Evolutionary conservation across 2,329 filamentous ascomycete genomes (phyloP).

Genomic region (Cladosporium velox): DNA sequence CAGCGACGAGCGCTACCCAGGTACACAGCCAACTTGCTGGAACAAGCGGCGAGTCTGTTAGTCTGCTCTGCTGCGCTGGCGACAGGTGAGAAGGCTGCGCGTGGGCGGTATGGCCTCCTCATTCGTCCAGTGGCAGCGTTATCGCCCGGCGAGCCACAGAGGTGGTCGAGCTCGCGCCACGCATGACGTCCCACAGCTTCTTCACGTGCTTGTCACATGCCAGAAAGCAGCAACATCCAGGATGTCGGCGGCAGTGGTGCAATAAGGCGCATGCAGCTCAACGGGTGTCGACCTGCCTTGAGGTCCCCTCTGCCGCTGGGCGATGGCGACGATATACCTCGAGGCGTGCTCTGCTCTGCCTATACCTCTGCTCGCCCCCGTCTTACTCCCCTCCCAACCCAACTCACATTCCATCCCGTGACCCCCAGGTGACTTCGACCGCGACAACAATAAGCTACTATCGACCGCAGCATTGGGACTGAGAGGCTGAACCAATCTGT

Average conservation of each 20-base stretch:
- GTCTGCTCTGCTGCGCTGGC: background rate
- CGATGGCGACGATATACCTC: constrained; percentile 7
- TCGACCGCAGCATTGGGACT: background rate
- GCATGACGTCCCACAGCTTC: background rate
- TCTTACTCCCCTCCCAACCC: background rate
- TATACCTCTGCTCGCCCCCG: background rate
- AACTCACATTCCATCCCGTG: constrained; percentile 3
- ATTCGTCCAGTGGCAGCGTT: background rate
- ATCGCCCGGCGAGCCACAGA: background rate
- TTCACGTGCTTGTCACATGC: constrained; percentile 7
- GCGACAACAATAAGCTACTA: background rate
- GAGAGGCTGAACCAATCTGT: background rate
- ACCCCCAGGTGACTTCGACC: background rate
- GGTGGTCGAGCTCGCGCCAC: background rate
- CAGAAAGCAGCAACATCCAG: constrained; percentile 6
- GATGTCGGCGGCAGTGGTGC: constrained; percentile 2
- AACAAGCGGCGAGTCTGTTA: background rate
- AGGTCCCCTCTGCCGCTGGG: background rate
- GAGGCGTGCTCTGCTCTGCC: no score
- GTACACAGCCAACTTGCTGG: background rate
- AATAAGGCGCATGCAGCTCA: constrained; percentile 18
- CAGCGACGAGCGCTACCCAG: background rate
- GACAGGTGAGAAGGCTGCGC: background rate
- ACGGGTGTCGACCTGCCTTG: constrained; percentile 9
- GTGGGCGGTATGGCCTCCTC: background rate